Base-by-base conservation (phyloP, 495 filamentous ascomycete species). In the Elasticomyces elasticus region DNA sequence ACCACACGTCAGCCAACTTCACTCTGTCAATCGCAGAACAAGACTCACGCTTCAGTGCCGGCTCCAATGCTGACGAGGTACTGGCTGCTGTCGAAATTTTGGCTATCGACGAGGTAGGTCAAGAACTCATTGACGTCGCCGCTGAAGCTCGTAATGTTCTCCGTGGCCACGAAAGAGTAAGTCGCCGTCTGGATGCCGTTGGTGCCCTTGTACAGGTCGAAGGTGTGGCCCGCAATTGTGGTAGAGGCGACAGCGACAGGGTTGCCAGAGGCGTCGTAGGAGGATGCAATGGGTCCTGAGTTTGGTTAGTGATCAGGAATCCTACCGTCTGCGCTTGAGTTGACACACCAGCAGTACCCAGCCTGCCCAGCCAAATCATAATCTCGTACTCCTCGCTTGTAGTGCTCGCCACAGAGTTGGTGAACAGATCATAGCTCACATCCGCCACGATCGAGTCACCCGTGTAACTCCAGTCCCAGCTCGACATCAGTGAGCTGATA, bases 321-420 rank as follows among this genome's bases (percentile, higher is more conserved):
- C n/a, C 23, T 20, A 40, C 31, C 33, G 17, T 53, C 28, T 4
- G 11, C 3, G 24, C 38, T 53, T 5, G 78, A 80, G 64, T 84
- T 83, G n/a, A n/a, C 4, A 81, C 79, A 11, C 79, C 79, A 3
- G 82, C 79, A 44, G 77, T 79, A 28, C 79, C 81, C 52, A 78
- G 65, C 25, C 77, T 76, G 3, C 69, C 80, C 22, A 85, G 74
- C 82, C 83, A 86, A 60, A 86, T 71, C 83, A 86, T 86, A 64
- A 86, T 73, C 66, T 86, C 83, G 64, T 82, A 84, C 60, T 79
- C 71, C 60, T 79, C 71, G 26, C 71, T 65, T 31, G 62, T 62
- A 22, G 72, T 72, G 48, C 62, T 62, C 10, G 75, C 60, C 19
- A 70, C 71, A 22, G 74, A 69, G 17, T 71, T 70, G 37, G 76